Evolutionary conservation across 2,329 filamentous ascomycete species (phyloP).

Genomic region (Fusarium irregulare): DNA sequence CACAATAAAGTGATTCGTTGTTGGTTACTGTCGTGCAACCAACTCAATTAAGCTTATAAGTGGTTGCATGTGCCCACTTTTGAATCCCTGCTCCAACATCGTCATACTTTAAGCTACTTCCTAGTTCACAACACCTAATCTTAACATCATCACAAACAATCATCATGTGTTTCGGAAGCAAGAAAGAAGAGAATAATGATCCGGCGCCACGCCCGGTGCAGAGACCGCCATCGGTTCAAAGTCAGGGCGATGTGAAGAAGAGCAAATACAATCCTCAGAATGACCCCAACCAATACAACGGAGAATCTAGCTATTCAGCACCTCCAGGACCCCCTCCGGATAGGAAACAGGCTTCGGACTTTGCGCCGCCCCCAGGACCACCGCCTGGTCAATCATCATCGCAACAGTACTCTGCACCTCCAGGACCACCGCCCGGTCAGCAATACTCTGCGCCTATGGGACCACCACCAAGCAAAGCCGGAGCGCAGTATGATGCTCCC

Average conservation of each 20-base stretch:
- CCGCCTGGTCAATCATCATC: conserved; percentile 38
- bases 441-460: conserved; percentile 28
- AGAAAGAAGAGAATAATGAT: conserved; percentile 54
- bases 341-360: conserved; percentile 40
- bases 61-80: conserved; percentile 31
- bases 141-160: neutral
- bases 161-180: conserved; percentile 63
- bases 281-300: conserved; percentile 32
- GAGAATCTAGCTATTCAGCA: conserved; percentile 37
- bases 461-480: conserved; percentile 14
- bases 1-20: neutral
- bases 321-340: conserved; percentile 34
- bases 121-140: conserved; percentile 1
- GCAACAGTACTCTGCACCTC: conserved; percentile 44
- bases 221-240: conserved; percentile 43
- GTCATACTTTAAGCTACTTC: conserved; percentile 8
- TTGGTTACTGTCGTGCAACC: conserved; percentile 7
- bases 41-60: conserved; percentile 26
- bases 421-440: conserved; percentile 49
- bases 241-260: conserved; percentile 46
- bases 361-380: conserved; percentile 47
- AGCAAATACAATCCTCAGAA: conserved; percentile 44
- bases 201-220: conserved; percentile 55
- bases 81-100: conserved; percentile 23
- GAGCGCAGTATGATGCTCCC: conserved; percentile 32